Evolutionary conservation across 306 rosid species (phyloP), one percentile per base, ranked within the genome.

Genomic region (Vigna hirtella): DNA sequence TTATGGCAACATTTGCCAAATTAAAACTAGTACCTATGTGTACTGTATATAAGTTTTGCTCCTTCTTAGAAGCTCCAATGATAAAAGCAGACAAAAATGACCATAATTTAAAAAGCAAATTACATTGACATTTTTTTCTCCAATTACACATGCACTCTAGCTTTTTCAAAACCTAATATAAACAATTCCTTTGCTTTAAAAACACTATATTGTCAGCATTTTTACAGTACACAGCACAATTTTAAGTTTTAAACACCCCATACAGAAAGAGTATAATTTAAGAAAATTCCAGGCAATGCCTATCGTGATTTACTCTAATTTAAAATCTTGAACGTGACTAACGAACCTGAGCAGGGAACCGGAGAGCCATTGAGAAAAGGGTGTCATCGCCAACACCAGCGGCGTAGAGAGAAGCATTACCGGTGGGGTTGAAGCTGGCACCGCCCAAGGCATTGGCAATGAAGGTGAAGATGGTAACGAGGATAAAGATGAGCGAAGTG

Each of bases 381-480:
- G 92, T 80, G 36, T 92, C 93, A 4, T 90, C 50, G 74, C 93
- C 96, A 32, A 85, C 56, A 20, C 98, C 97, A 28, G 88, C 98
- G 0, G 93, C 97, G 53, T 93, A 93, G 50, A 84, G 89, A 30
- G 96, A 79, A 70, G 97, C 97, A 22, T 88, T 90, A 13, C 87
- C 89, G 7, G 97, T 93, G 78, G 97, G 98, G 69, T 91, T 93
- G 84, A 91, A 93, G 85, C 93, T 93, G 28, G 97, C 97, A 3
- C 97, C 98, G 43, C 98, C 98, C 84, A 93, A 62, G 56, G 85
- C 81, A 75, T 88, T 85, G 12, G 88, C 92, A 59, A 93, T 55
- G 9, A 84, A 11, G 59, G 83, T 91, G 86, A 93, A 91, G 69
- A 85, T 43, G 7, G 84, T 69, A 24, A 89, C 89, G 9, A 88